Conservation (phyloP, 2,329 filamentous ascomycete genomes). For the Graphiopsis chlorocephala region DNA sequence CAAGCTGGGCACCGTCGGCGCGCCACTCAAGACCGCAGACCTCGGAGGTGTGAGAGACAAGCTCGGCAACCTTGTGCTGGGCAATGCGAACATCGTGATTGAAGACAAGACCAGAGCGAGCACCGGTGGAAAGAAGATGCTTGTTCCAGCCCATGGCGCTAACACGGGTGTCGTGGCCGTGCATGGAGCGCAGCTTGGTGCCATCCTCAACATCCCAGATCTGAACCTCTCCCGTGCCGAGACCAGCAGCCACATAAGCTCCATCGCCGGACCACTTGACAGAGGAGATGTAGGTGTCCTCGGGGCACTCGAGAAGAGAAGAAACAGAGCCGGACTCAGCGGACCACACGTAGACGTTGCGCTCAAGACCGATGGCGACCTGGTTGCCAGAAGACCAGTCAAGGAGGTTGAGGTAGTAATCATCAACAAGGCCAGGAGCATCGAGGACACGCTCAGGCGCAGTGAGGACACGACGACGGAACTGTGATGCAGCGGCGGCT, state of each 20-base stretch:
- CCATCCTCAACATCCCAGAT: slow-evolving; percentile 98
- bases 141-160: slow-evolving; percentile 99
- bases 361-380: slow-evolving; percentile 94
- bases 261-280: slow-evolving; percentile 99
- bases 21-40: slow-evolving; percentile 98
- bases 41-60: slow-evolving; percentile 94
- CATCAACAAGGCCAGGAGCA: slow-evolving; percentile 90
- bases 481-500: slow-evolving; percentile 73
- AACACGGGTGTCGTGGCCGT: slow-evolving; percentile 92
- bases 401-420: slow-evolving; percentile 98
- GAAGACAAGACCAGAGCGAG: slow-evolving; percentile 90
- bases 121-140: slow-evolving; percentile 91
- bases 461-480: slow-evolving; percentile 86
- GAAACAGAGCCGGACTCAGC: slow-evolving; percentile 87
- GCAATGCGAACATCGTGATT: slow-evolving; percentile 98
- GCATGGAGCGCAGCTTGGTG: slow-evolving; percentile 96
- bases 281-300: slow-evolving; percentile 94
- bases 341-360: slow-evolving; percentile 97
- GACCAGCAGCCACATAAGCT: slow-evolving; percentile 91
- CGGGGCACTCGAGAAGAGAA: slow-evolving; percentile 80
- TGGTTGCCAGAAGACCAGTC: slow-evolving; percentile 99
- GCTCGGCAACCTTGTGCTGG: slow-evolving; percentile 96
- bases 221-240: slow-evolving; percentile 93
- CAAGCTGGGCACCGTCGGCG: slow-evolving; percentile 91
- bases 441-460: slow-evolving; percentile 95